phyloP scores from a whole-genome alignment of 352 stramenopile genomes.

The Globisporangium parvum region DNA sequence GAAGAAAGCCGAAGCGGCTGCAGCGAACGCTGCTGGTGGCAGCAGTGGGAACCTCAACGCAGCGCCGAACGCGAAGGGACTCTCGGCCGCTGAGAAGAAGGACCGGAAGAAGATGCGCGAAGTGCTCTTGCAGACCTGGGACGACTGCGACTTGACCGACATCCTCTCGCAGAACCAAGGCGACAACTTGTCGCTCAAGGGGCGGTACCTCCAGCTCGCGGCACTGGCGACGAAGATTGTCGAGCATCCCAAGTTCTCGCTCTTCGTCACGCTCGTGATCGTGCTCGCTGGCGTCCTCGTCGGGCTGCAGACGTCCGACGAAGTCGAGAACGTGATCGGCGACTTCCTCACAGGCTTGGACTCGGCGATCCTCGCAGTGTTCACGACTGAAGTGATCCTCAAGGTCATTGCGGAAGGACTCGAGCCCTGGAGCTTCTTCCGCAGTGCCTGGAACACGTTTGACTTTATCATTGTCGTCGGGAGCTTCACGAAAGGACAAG shows the following conservation, averaged over 20 bases:
- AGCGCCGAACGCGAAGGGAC: constrained; percentile 23
- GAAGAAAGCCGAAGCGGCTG: constrained; percentile 16
- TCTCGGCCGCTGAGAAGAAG: constrained; percentile 44
- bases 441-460: constrained; percentile 73
- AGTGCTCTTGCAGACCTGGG: constrained; percentile 69
- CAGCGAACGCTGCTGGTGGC: neutral
- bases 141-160: constrained; percentile 65
- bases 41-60: neutral
- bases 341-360: constrained; percentile 44
- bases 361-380: constrained; percentile 62
- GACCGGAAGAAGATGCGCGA: constrained; percentile 72
- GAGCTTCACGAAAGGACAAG: constrained; percentile 55
- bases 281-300: constrained; percentile 70
- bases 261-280: constrained; percentile 79
- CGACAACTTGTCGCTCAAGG: constrained; percentile 40
- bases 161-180: constrained; percentile 47
- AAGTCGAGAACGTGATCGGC: constrained; percentile 44
- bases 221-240: constrained; percentile 38
- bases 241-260: constrained; percentile 46
- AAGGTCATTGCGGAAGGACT: constrained; percentile 76
- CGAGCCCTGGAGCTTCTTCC: constrained; percentile 75
- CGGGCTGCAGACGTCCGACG: constrained; percentile 64
- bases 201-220: constrained; percentile 41
- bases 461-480: constrained; percentile 84
- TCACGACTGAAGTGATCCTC: constrained; percentile 68